Percentiles rank a stretch among this genome's conserved stretches.
These are phyloP conservation scores for Nicotiana tabacum DNA, from an alignment of 257 asterid genomes.

Conservation along the genomic window DNA sequence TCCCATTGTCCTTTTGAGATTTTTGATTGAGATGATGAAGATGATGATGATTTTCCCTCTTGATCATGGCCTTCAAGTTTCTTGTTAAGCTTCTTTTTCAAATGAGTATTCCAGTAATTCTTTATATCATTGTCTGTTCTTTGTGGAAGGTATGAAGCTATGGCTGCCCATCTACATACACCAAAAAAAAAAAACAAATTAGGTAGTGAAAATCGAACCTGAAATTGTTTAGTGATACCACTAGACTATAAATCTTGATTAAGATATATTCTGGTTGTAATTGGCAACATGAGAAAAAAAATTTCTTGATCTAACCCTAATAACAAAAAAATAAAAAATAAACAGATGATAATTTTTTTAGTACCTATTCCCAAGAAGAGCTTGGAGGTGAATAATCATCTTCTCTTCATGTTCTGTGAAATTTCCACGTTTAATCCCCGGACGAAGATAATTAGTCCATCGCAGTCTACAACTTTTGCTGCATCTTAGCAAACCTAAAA, in stretches of 20 bases:
- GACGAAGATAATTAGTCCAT: conserved; percentile 94
- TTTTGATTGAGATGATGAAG: conserved; percentile 27
- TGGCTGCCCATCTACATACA: conserved; percentile 88
- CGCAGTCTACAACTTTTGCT: conserved; percentile 93
- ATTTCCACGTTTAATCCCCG: conserved; percentile 83
- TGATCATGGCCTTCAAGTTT: conserved; percentile 33
- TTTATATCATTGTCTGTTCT: conserved; percentile 87
- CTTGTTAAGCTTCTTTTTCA: conserved; percentile 54
- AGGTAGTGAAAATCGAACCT: too few species aligned
- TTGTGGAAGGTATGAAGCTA: conserved; percentile 83
- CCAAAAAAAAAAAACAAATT: background rate
- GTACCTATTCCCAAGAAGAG: conserved; percentile 86
- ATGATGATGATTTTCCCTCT: conserved; percentile 6
- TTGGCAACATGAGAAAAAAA: too few species aligned
- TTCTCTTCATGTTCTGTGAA: conserved; percentile 74
- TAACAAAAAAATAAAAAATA: background rate
- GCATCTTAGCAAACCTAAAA: conserved; percentile 78
- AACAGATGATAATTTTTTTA: background rate
- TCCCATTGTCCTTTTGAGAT: conserved; percentile 83
- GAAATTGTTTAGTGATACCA: too few species aligned
- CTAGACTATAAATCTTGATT: too few species aligned
- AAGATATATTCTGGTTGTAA: too few species aligned
- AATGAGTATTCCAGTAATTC: conserved; percentile 83
- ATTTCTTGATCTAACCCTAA: background rate
- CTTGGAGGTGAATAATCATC: conserved; percentile 85